Percentiles rank a stretch among this genome's conserved stretches.
phyloP scores from a whole-genome alignment of 495 filamentous ascomycete species.

The Hyaloscypha hepaticicola region DNA sequence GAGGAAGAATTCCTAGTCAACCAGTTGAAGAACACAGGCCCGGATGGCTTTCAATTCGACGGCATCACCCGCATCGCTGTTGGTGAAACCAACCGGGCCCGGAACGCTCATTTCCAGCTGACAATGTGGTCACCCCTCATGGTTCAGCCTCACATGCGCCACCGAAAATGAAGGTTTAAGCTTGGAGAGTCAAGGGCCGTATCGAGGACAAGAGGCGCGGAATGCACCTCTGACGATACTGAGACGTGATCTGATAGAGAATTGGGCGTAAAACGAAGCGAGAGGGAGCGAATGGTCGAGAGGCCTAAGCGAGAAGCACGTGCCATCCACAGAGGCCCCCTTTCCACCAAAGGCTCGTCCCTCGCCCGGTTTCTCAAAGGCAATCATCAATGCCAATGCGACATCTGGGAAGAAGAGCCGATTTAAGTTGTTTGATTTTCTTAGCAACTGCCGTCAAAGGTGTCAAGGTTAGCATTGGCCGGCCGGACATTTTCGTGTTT shows the following conservation, averaged over 20 bases:
- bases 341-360: not conserved
- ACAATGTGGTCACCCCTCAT: not conserved
- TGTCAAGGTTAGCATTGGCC: not conserved
- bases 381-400: conserved; percentile 12
- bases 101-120: not conserved
- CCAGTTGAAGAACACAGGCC: not conserved
- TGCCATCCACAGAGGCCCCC: not conserved
- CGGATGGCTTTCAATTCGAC: not conserved
- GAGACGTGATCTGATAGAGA: conserved; percentile 19
- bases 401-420: conserved; percentile 11
- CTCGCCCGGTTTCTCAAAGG: conserved; percentile 13
- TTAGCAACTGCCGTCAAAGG: conserved; percentile 9
- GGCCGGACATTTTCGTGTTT: not conserved
- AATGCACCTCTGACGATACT: conserved; percentile 13
- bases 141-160: conserved; percentile 2
- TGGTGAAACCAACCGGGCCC: not conserved
- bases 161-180: not conserved
- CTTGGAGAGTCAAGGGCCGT: not conserved
- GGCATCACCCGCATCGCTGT: not conserved
- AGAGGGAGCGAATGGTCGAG: not conserved
- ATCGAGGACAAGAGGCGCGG: not conserved
- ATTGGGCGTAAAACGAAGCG: conserved; percentile 3
- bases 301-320: conserved; percentile 5
- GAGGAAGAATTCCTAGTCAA: not conserved
- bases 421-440: not conserved